phyloP scores from a whole-genome alignment of 2,329 filamentous ascomycete genomes.

The Stemphylium beticola region DNA sequence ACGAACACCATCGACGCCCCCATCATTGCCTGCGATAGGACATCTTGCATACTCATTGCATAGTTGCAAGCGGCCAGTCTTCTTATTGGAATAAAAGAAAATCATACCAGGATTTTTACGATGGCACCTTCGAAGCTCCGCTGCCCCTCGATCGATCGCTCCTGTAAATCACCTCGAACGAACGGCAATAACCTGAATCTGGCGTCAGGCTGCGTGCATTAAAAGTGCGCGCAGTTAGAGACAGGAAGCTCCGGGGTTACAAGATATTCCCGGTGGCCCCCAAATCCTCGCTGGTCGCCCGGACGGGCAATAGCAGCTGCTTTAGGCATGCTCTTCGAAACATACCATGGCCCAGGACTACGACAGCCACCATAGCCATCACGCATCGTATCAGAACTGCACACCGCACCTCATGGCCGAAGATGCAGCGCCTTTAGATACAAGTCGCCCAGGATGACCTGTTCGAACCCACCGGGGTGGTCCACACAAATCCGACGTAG shows the following conservation, averaged over 20 bases:
- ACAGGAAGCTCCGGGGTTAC: not conserved
- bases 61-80: not conserved
- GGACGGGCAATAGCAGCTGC: not conserved
- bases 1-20: constrained; percentile 17
- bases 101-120: not conserved
- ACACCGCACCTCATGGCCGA: not conserved
- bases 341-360: not conserved
- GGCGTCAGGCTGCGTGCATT: not conserved
- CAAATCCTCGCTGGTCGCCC: not conserved
- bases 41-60: not conserved
- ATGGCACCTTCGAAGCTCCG: constrained; percentile 13
- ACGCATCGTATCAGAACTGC: not conserved
- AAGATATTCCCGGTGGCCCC: not conserved
- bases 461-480: not conserved
- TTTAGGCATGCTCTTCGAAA: not conserved
- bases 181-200: constrained; percentile 2
- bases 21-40: constrained; percentile 1
- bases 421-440: not conserved
- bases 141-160: constrained; percentile 28
- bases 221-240: not conserved
- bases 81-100: not conserved
- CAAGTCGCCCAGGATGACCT: not conserved
- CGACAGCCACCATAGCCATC: not conserved
- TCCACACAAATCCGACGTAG: not conserved
- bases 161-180: constrained; percentile 11